These are phyloP conservation scores for Lecanicillium sp. DNA, from an alignment of 2,329 filamentous ascomycete genomes.

Conservation along the genomic window DNA sequence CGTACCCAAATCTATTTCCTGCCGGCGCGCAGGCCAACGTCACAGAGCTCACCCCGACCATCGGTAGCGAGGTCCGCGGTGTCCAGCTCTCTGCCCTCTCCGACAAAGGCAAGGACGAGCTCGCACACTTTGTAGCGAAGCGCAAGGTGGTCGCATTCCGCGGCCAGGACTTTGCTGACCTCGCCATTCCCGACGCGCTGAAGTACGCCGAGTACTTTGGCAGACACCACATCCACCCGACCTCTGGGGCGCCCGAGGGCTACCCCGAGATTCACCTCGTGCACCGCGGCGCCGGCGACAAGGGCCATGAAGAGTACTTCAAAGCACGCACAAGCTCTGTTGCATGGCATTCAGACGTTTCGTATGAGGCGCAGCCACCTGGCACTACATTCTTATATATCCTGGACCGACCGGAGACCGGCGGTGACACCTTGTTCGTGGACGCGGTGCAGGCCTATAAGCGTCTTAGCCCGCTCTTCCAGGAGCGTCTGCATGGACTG, in stretches of 20 bases:
- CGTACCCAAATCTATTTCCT: slow-evolving; percentile 54
- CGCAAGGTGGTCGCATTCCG: slow-evolving; percentile 63
- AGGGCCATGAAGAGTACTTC: slow-evolving; percentile 50
- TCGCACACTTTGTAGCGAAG: slow-evolving; percentile 59
- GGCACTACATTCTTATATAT: slow-evolving; percentile 80
- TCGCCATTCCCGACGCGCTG: slow-evolving; percentile 56
- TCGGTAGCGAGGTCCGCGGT: slow-evolving; percentile 57
- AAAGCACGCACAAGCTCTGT: slow-evolving; percentile 65
- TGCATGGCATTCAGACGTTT: slow-evolving; percentile 78
- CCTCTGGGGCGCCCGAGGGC: slow-evolving; percentile 60
- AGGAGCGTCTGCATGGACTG: slow-evolving; percentile 68
- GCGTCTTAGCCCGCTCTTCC: slow-evolving; percentile 67
- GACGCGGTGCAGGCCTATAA: slow-evolving; percentile 72
- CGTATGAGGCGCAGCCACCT: slow-evolving; percentile 75
- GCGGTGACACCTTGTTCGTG: slow-evolving; percentile 73
- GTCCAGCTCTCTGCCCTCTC: slow-evolving; percentile 59
- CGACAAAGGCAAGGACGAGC: slow-evolving; percentile 57
- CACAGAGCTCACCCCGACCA: slow-evolving; percentile 51
- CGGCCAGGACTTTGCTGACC: slow-evolving; percentile 57
- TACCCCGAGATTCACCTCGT: slow-evolving; percentile 64
- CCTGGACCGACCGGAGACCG: slow-evolving; percentile 65
- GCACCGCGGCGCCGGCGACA: slow-evolving; percentile 46
- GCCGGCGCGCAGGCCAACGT: slow-evolving; percentile 34
- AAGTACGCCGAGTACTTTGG: slow-evolving; percentile 64
- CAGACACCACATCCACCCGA: slow-evolving; percentile 65